phyloP scores from a whole-genome alignment of 768 basidiomycete species.

The Psilocybe cyanescens region DNA sequence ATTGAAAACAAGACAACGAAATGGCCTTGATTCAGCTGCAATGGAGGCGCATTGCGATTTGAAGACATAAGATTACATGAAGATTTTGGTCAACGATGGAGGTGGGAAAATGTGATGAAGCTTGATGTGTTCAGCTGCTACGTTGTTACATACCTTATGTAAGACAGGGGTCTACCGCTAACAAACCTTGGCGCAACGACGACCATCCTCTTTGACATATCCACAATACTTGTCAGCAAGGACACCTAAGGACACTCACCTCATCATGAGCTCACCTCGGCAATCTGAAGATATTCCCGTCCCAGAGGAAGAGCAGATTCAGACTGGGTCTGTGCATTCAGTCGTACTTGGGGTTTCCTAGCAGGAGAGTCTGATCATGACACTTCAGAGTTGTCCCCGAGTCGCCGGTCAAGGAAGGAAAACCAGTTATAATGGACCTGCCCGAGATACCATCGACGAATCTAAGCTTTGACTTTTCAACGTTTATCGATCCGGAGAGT shows the following conservation, averaged over 20 bases:
- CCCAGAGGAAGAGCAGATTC: constrained; percentile 21
- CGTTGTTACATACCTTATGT: constrained; percentile 19
- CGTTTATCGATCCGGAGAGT: constrained; percentile 42
- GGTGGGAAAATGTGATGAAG: constrained; percentile 15
- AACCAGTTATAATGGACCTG: constrained; percentile 13
- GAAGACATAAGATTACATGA: constrained; percentile 10
- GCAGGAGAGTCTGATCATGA: constrained; percentile 33
- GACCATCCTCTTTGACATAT: not conserved
- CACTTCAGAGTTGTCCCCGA: constrained; percentile 25
- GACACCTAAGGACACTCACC: not conserved
- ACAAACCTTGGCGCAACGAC: constrained; percentile 2
- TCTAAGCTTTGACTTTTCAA: constrained; percentile 46
- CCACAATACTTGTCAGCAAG: not conserved
- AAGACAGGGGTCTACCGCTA: constrained; percentile 10
- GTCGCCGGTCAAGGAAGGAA: constrained; percentile 5
- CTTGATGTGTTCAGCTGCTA: constrained; percentile 12
- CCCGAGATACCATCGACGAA: constrained; percentile 58
- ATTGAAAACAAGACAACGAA: constrained; percentile 48
- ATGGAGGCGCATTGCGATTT: not conserved
- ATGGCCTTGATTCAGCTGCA: constrained; percentile 43
- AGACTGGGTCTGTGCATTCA: constrained; percentile 37
- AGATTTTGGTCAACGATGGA: not conserved
- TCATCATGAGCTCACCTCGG: constrained; percentile 28
- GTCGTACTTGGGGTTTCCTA: constrained; percentile 13
- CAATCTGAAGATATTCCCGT: constrained; percentile 18